Conservation (phyloP, 768 basidiomycete species). For the Chlorophyllum brunneum region DNA sequence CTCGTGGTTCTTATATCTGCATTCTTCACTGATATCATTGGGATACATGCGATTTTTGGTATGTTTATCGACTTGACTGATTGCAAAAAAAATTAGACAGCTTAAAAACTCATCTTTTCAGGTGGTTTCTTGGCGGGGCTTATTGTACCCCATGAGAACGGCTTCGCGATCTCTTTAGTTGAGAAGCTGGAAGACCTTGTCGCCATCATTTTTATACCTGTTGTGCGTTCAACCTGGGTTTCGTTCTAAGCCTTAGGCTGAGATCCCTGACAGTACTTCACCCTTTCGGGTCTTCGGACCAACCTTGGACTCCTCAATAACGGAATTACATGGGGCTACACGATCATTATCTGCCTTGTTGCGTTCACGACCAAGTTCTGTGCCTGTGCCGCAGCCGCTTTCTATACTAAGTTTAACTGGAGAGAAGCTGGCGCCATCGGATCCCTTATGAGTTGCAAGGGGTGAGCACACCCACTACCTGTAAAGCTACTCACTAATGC, state of each 20-base stretch:
- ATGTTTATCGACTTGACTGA: constrained; percentile 6
- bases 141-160: constrained; percentile 79
- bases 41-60: constrained; percentile 70
- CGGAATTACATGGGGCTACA: constrained; percentile 81
- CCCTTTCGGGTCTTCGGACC: constrained; percentile 73
- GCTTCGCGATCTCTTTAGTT: constrained; percentile 73
- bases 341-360: constrained; percentile 65
- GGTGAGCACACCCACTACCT: constrained; percentile 40
- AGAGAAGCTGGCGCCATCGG: constrained; percentile 85
- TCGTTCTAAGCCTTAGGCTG: background rate
- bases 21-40: constrained; percentile 87
- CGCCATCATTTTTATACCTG: constrained; percentile 66
- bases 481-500: background rate
- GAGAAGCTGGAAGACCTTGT: constrained; percentile 91
- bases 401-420: constrained; percentile 56
- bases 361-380: constrained; percentile 81
- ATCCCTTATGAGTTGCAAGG: constrained; percentile 87
- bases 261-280: constrained; percentile 56
- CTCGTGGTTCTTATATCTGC: constrained; percentile 69
- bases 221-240: constrained; percentile 50
- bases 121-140: constrained; percentile 83
- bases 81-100: constrained; percentile 20
- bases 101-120: constrained; percentile 21
- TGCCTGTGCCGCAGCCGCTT: constrained; percentile 61
- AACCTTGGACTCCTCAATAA: constrained; percentile 74